Conservation (phyloP, 768 basidiomycete genomes). For the Lanmaoa pseudosensibilis region DNA sequence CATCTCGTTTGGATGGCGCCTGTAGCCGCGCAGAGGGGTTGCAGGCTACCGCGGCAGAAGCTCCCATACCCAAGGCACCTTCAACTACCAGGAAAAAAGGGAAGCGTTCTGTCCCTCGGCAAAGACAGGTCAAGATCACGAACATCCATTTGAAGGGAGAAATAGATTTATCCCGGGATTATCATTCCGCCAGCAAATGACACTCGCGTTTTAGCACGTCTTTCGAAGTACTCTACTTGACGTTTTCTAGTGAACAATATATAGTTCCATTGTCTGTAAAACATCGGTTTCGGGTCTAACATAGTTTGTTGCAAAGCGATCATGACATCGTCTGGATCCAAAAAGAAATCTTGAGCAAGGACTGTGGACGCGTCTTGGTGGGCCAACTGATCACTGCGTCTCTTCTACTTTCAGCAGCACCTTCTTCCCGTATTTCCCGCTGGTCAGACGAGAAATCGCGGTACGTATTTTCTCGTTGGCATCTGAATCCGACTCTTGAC, state of each 20-base stretch:
- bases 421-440: conserved; percentile 50
- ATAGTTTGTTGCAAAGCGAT: not conserved
- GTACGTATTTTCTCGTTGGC: conserved; percentile 35
- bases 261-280: not conserved
- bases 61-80: conserved; percentile 53
- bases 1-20: not conserved
- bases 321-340: not conserved
- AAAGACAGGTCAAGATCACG: conserved; percentile 80
- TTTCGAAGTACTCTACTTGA: not conserved
- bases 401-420: conserved; percentile 44
- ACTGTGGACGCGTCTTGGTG: not conserved
- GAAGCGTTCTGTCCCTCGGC: conserved; percentile 68
- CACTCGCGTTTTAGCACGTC: not conserved
- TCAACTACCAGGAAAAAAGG: conserved; percentile 76
- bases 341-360: too few species aligned
- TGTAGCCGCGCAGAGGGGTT: conserved; percentile 59
- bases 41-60: conserved; percentile 72
- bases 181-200: conserved; percentile 35
- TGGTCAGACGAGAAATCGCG: conserved; percentile 34
- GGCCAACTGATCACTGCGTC: conserved; percentile 3
- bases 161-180: conserved; percentile 83
- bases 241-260: not conserved
- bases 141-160: conserved; percentile 86
- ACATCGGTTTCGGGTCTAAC: not conserved
- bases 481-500: conserved; percentile 38